phyloP scores from a whole-genome alignment of 2,329 filamentous ascomycete species.

The Botryotinia convoluta region DNA sequence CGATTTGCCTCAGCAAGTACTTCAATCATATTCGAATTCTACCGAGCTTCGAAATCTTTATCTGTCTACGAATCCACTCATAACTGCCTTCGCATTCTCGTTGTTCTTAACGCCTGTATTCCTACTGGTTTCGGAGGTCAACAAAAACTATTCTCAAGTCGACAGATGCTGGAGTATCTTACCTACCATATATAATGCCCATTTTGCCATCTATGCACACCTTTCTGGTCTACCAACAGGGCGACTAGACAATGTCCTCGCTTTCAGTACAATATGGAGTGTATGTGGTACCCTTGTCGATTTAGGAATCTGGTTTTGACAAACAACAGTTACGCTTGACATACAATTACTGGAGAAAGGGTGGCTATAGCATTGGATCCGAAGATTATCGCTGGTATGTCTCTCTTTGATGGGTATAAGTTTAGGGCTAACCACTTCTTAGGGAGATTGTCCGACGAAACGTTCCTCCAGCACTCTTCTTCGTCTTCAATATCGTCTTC shows the following conservation, averaged over 20 bases:
- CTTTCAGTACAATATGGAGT: constrained; percentile 75
- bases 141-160: constrained; percentile 94
- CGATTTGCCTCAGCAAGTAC: constrained; percentile 63
- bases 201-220: constrained; percentile 82
- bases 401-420: not conserved
- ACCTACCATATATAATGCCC: constrained; percentile 80
- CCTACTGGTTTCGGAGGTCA: constrained; percentile 76
- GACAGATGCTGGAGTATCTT: constrained; percentile 90
- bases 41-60: constrained; percentile 70
- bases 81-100: constrained; percentile 71
- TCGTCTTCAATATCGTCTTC: constrained; percentile 84
- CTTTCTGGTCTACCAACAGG: constrained; percentile 67
- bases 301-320: constrained; percentile 18
- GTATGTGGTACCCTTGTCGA: constrained; percentile 47
- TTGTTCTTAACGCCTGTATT: constrained; percentile 70
- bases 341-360: constrained; percentile 95
- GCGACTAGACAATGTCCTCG: constrained; percentile 69
- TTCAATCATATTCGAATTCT: constrained; percentile 57
- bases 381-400: constrained; percentile 88
- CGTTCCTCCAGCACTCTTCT: constrained; percentile 63
- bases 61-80: constrained; percentile 78
- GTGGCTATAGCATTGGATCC: constrained; percentile 82
- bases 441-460: constrained; percentile 70
- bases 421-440: constrained; percentile 15
- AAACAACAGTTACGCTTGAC: constrained; percentile 68